Evolutionary conservation across 495 filamentous ascomycete genomes (phyloP), one percentile per base, ranked within the genome.

Genomic region (Sporormia fimetaria): DNA sequence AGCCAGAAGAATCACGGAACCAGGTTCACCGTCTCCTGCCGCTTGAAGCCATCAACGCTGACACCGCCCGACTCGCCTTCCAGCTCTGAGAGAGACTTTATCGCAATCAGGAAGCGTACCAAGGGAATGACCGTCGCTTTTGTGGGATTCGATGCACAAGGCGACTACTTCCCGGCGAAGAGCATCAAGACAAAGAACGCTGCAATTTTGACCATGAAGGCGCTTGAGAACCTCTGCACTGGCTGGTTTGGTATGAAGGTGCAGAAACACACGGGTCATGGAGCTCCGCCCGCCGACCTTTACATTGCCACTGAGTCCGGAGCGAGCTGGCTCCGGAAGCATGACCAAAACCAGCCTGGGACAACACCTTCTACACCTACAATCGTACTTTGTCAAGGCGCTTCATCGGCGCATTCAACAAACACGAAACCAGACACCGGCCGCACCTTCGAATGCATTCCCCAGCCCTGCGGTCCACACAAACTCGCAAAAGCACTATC

Each of bases 1-100:
- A 80, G 75, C 39, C 62, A 71, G 16, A 44, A 63, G 6, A 73
- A 68, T 0, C 58, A 63, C 3, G 78, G 80, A 0, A 82, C 79
- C 0, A 68, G 73, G 23, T 68, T 77, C 5, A 71, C 67, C 3
- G 68, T 82, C 1, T 55, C 54, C 16, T 55, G 74, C 18, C 69
- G 68, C 0, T 51, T 73, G 6, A 56, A 55, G 4, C 39, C 49
- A 12, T 34, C 59, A 12, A 31, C 30, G 16, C 16, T 40, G 22
- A 40, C 42, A 21, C 39, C 28, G 2, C 21, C 23, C 8, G 42
- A 42, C 6, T 18, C n/a, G 4, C n/a, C 33, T 2, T 21, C 40
- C n/a, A 12, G 42, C 12, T 20, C 28, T 30, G 34, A 20, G 18
- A 18, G 21, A 27, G 46, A 34, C n/a, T n/a, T 54, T 10, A 14